Conservation (phyloP, 345 rosid species). For the Moricandia moricandioides region DNA sequence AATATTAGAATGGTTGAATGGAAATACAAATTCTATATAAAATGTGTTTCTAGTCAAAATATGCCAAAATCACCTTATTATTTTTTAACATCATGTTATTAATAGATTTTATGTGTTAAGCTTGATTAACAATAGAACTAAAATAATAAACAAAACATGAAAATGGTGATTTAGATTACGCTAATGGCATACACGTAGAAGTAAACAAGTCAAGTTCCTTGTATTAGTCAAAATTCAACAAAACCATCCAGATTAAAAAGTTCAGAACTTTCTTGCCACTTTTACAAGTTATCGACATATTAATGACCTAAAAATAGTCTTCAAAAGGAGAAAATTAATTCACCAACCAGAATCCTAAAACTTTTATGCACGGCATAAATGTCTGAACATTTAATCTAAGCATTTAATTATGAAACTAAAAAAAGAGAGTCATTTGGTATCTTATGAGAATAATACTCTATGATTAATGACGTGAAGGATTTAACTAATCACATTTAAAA, state of each 20-base stretch:
- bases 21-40: not conserved
- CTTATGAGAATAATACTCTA: conserved; percentile 23
- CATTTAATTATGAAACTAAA: not conserved
- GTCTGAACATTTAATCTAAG: conserved; percentile 23
- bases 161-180: not conserved
- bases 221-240: conserved; percentile 10
- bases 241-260: not conserved
- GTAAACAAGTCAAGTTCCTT: conserved; percentile 1
- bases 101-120: not conserved
- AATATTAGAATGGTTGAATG: not conserved
- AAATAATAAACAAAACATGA: not conserved
- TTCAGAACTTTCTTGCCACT: conserved; percentile 11
- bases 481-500: conserved; percentile 24
- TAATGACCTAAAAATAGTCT: conserved; percentile 11
- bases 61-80: not conserved
- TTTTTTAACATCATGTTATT: not conserved
- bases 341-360: not conserved
- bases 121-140: not conserved
- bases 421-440: conserved; percentile 21
- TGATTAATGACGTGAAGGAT: conserved; percentile 17
- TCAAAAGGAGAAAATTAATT: not conserved
- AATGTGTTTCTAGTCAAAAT: not conserved
- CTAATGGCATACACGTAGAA: conserved; percentile 33
- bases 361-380: conserved; percentile 23
- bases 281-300: conserved; percentile 27